These are phyloP conservation scores for Prorocentrum cordatum DNA, from an alignment of 169 alveolate genomes.

Conservation along the genomic window DNA sequence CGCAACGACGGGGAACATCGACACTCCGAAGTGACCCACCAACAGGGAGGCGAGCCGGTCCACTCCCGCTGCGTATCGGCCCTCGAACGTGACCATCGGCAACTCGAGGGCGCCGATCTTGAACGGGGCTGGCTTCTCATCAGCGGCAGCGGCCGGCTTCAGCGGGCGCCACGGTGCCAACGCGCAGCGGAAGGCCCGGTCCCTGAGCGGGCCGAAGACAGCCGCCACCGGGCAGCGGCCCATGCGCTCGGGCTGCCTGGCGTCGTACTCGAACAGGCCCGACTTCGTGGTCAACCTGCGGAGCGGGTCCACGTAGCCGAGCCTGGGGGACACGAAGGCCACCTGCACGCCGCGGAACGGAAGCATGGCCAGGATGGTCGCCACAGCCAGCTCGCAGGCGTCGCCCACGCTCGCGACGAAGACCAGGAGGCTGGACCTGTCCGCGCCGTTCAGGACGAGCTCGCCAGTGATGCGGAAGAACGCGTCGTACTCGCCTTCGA, in stretches of 20 bases:
- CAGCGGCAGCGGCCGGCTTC: no score
- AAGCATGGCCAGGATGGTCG: no score
- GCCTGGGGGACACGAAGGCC: no score
- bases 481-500: no score
- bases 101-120: slow-evolving; percentile 32
- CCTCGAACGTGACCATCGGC: slow-evolving; percentile 57
- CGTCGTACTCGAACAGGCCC: slow-evolving; percentile 49
- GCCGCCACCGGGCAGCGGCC: slow-evolving; percentile 57
- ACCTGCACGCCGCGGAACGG: no score
- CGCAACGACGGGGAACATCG: slow-evolving; percentile 54
- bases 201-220: slow-evolving; percentile 22
- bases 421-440: no score
- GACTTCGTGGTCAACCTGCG: neutral
- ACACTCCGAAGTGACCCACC: slow-evolving; percentile 27
- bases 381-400: no score
- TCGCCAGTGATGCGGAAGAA: no score
- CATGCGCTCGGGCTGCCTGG: slow-evolving; percentile 60
- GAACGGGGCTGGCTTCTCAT: slow-evolving; percentile 62
- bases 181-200: neutral
- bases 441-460: no score
- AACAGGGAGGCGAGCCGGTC: slow-evolving; percentile 28
- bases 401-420: no score
- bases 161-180: slow-evolving; percentile 17
- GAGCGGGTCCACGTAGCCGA: slow-evolving; percentile 39
- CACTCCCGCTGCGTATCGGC: slow-evolving; percentile 8